Conservation (phyloP, 2,329 filamentous ascomycete species). For the Monosporascus cannonballus region DNA sequence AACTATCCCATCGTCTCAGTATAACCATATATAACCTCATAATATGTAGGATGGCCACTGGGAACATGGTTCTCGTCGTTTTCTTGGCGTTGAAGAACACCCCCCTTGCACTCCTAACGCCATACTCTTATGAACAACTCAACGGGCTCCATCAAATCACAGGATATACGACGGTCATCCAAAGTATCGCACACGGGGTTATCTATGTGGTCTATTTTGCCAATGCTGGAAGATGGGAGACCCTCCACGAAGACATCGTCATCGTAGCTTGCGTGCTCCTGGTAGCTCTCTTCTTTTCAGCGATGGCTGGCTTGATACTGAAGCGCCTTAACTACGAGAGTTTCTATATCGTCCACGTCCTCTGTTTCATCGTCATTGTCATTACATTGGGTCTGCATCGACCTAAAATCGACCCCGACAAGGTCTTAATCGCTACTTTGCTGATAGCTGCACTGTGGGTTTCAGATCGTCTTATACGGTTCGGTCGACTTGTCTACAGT, state of each 20-base stretch:
- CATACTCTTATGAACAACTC: conserved; percentile 39
- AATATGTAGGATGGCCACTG: conserved; percentile 35
- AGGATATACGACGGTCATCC: conserved; percentile 35
- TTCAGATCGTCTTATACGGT: conserved; percentile 36
- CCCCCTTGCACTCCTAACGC: conserved; percentile 35
- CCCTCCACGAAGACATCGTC: conserved; percentile 23
- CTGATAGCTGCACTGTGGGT: conserved; percentile 35
- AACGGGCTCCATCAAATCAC: conserved; percentile 40
- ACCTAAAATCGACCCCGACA: conserved; percentile 30
- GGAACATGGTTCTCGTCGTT: conserved; percentile 38
- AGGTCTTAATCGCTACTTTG: conserved; percentile 31
- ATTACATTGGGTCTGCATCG: conserved; percentile 37
- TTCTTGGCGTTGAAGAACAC: conserved; percentile 45
- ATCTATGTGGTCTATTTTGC: conserved; percentile 28
- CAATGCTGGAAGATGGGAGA: conserved; percentile 7
- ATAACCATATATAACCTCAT: conserved; percentile 7
- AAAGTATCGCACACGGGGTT: conserved; percentile 30
- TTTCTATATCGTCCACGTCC: conserved; percentile 40
- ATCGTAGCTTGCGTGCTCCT: conserved; percentile 31
- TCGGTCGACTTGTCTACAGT: conserved; percentile 29
- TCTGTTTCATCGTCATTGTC: conserved; percentile 34
- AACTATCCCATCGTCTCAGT: not conserved
- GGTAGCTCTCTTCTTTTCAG: conserved; percentile 31
- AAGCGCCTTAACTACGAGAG: conserved; percentile 37
- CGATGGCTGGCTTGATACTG: conserved; percentile 26